A percentile compares a stretch with the other conserved stretches of the same genome.
Conservation (phyloP, 2,329 filamentous ascomycete species). For the Trichocomaceae sp. region DNA sequence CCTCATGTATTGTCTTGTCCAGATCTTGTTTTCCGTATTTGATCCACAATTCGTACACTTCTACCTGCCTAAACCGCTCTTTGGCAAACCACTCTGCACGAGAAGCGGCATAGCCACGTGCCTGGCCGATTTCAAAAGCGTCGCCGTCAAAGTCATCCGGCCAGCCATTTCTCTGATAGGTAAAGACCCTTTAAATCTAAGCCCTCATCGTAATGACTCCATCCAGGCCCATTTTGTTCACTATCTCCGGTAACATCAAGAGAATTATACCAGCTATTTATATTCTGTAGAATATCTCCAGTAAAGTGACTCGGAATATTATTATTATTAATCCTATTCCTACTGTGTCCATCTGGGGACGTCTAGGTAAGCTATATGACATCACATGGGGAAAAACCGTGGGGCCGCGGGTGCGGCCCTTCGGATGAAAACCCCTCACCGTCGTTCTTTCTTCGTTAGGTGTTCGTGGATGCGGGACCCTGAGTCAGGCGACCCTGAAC, state of each 20-base stretch:
- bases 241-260: neutral
- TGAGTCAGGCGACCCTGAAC: too few relatives aligned
- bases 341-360: too few relatives aligned
- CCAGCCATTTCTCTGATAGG: conserved; percentile 16
- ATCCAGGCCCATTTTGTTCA: neutral
- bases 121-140: conserved; percentile 13
- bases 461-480: too few relatives aligned
- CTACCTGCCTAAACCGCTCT: neutral
- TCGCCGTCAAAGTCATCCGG: conserved; percentile 17
- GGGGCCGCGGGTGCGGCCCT: too few relatives aligned
- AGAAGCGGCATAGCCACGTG: conserved; percentile 4
- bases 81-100: neutral
- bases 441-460: too few relatives aligned
- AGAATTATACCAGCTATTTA: neutral
- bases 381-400: too few relatives aligned
- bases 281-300: neutral
- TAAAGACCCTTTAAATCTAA: conserved; percentile 9
- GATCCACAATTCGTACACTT: neutral
- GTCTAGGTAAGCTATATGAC: too few relatives aligned
- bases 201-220: neutral
- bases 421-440: too few relatives aligned
- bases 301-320: too few relatives aligned
- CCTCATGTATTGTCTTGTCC: neutral
- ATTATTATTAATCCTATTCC: too few relatives aligned
- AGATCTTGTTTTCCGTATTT: neutral